Percentiles rank a stretch among this genome's conserved stretches.
Conservation (phyloP, 2,329 filamentous ascomycete genomes). For the Beauveria sp. region DNA sequence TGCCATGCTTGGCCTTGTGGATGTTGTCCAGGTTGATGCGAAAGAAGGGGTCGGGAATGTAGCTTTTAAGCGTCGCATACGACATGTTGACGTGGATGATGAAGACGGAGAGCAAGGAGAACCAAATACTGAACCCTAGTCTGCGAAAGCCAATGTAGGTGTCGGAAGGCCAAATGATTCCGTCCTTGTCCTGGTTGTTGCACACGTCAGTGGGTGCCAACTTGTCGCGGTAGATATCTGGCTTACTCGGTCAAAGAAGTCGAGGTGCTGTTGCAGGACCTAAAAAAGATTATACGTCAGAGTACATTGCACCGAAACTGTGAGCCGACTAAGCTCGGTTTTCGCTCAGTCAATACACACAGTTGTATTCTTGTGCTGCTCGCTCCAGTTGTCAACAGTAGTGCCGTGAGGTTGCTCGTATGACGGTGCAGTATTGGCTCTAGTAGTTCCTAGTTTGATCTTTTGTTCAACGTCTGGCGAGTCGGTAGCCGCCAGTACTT, state of each 20-base stretch:
- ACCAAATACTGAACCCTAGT: slow-evolving; percentile 27
- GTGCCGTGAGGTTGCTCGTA: slow-evolving; percentile 28
- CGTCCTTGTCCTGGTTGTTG: slow-evolving; percentile 25
- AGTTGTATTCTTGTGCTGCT: slow-evolving; percentile 24
- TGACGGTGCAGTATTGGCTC: slow-evolving; percentile 28
- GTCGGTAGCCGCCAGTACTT: not conserved
- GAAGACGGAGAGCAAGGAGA: slow-evolving; percentile 30
- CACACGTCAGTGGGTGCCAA: slow-evolving; percentile 17
- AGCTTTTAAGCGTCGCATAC: slow-evolving; percentile 33
- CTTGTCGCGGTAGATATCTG: not conserved
- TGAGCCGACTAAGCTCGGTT: too few relatives aligned
- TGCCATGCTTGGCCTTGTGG: slow-evolving; percentile 39
- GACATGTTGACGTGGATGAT: slow-evolving; percentile 37
- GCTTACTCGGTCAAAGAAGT: not conserved
- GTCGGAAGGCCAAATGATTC: slow-evolving; percentile 30
- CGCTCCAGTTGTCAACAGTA: slow-evolving; percentile 23
- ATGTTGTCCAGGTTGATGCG: slow-evolving; percentile 30
- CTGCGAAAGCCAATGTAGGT: slow-evolving; percentile 32
- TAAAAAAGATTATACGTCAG: not conserved
- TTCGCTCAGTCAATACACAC: slow-evolving; percentile 5
- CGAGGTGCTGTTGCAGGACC: not conserved
- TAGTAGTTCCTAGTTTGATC: slow-evolving; percentile 22
- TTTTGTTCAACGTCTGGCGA: not conserved
- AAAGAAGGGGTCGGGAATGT: slow-evolving; percentile 30
- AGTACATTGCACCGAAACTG: too few relatives aligned